A percentile compares a stretch with the other conserved stretches of the same genome.
phyloP scores from a whole-genome alignment of 768 basidiomycete species.

The Tulasnella calospora region DNA sequence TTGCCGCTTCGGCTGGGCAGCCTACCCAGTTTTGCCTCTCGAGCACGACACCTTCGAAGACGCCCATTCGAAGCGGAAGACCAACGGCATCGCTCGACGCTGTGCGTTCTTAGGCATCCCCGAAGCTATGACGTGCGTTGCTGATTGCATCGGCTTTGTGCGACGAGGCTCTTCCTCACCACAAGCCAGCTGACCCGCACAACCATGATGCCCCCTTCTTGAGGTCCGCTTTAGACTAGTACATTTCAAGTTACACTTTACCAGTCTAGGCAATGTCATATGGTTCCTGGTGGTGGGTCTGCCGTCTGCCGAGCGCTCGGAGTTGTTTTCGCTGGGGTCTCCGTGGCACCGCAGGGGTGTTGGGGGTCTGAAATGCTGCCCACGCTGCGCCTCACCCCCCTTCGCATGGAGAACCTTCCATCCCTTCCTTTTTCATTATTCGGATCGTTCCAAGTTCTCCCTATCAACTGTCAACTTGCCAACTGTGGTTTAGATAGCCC shows the following conservation, averaged over 20 bases:
- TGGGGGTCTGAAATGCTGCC: neutral
- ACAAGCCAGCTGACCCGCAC: neutral
- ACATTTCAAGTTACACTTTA: neutral
- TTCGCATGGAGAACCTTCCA: neutral
- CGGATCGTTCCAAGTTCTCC: neutral
- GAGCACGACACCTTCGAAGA: neutral
- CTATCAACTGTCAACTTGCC: neutral
- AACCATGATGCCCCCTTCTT: neutral
- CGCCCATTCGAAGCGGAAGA: neutral
- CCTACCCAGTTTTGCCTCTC: neutral
- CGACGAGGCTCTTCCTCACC: neutral
- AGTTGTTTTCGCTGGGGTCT: neutral
- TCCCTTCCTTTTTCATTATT: neutral
- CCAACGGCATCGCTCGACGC: neutral
- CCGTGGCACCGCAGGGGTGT: neutral
- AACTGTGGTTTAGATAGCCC: neutral
- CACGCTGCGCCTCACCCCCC: conserved; percentile 1
- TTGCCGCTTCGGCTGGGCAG: neutral
- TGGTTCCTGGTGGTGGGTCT: neutral
- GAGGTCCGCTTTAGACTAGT: neutral
- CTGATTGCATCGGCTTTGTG: neutral
- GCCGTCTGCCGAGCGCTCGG: neutral
- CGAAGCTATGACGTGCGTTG: neutral
- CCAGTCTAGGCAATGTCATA: neutral
- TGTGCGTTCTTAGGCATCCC: neutral